Conservation (phyloP, 495 filamentous ascomycete species). For the Bombardia bombarda region DNA sequence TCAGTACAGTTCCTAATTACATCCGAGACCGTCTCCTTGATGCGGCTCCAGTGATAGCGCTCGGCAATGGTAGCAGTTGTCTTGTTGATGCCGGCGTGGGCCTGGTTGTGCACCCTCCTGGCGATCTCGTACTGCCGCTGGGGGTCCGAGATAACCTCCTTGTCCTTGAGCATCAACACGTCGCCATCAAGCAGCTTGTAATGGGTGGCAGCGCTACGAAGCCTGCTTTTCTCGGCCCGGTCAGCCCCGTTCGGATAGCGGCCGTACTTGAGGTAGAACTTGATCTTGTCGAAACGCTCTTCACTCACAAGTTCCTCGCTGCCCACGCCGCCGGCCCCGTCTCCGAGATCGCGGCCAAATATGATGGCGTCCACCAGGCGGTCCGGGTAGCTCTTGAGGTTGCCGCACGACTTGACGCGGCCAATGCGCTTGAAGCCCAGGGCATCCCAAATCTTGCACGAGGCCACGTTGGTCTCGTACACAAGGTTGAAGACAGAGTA, state of each 20-base stretch:
- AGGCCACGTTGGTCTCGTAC: conserved; percentile 94
- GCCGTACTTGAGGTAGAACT: conserved; percentile 89
- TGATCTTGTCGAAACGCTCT: conserved; percentile 97
- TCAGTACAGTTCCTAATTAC: conserved; percentile 88
- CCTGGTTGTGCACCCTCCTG: conserved; percentile 58
- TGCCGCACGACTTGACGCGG: conserved; percentile 78
- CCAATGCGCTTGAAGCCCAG: conserved; percentile 98
- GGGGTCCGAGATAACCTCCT: conserved; percentile 91
- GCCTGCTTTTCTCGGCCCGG: conserved; percentile 88
- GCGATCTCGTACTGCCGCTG: conserved; percentile 90
- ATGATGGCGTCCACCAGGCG: conserved; percentile 91
- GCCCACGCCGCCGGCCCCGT: conserved; percentile 29
- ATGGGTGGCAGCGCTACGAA: conserved; percentile 88
- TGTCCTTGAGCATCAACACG: conserved; percentile 91
- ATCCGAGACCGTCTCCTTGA: conserved; percentile 93
- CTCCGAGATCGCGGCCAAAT: conserved; percentile 75
- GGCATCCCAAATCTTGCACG: conserved; percentile 91
- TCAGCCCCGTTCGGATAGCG: conserved; percentile 92
- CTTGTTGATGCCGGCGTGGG: conserved; percentile 97
- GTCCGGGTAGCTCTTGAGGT: conserved; percentile 70
- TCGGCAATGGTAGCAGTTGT: conserved; percentile 91
- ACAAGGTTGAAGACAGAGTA: conserved; percentile 98
- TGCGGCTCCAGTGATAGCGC: conserved; percentile 95
- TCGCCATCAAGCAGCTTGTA: conserved; percentile 80
- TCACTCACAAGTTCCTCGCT: conserved; percentile 87